Base-by-base conservation (phyloP, 805 yeast genomes). In the Ogataea paraovalis region DNA sequence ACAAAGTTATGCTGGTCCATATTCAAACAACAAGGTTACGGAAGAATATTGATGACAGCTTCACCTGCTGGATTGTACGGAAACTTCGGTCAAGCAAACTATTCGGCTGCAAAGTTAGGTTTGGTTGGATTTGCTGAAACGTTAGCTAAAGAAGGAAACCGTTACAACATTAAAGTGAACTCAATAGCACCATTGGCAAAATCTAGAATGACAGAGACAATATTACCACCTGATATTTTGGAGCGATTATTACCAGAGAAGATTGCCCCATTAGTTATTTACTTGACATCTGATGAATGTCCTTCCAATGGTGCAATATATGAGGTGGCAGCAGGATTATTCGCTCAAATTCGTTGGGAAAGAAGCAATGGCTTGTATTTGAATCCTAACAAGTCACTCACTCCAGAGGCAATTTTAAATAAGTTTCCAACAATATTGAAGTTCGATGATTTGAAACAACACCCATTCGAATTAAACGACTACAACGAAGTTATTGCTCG, bases 51-150 rank as follows among this genome's bases (percentile, higher is more conserved):
- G 59, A 91, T 89, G 76, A 91, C 97, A n/a, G 82, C 96, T 23
- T 90, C 97, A 3, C 97, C 98, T 3, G 98, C 98, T 32, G 99
- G 99, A 20, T 75, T 92, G 55, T 92, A 85, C 66, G 99, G 99
- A 52, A 90, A 90, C 71, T 92, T 91, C 70, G 99, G 99, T 43
- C 99, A 92, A 71, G 81, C 96, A 37, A 92, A 92, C 71, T 92
- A 92, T 70, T 83, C 97, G 1, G 91, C 96, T 25, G 97, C 97
- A 20, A 92, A 92, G 68, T 72, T 87, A 52, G 98, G 87, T 16
- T 72, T 90, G 45, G 87, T 92, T 47, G 98, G 97, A 10, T 80
- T 92, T 58, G 85, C 96, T 41, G 97, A 92, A 69, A 90, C 97
- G 8, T 78, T 91, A 62, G 96, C 97, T 22, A 91, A 89, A 71